phyloP scores from a whole-genome alignment of 305 asterid species.

The Rubia balearica region DNA sequence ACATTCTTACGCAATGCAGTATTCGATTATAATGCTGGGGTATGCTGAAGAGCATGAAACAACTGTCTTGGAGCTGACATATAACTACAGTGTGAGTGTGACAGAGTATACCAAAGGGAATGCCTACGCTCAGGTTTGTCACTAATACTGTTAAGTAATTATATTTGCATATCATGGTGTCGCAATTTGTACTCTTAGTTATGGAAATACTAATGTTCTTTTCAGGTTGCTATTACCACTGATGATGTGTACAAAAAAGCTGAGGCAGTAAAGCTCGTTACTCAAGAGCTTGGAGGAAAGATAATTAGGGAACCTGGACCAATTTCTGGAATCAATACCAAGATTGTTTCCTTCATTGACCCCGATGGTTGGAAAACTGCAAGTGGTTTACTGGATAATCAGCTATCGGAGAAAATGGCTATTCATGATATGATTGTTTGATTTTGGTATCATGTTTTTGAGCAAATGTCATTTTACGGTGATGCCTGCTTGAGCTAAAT shows the following conservation, averaged over 20 bases:
- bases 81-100: slow-evolving; percentile 71
- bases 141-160: neutral
- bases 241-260: slow-evolving; percentile 85
- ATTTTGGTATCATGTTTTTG: neutral
- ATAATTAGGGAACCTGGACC: slow-evolving; percentile 83
- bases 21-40: slow-evolving; percentile 85
- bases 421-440: neutral
- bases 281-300: slow-evolving; percentile 86
- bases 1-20: slow-evolving; percentile 37
- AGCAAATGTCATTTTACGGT: neutral
- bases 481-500: too few species aligned
- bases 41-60: slow-evolving; percentile 84
- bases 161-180: neutral
- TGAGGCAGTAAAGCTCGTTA: slow-evolving; percentile 65
- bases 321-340: slow-evolving; percentile 77
- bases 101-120: slow-evolving; percentile 89
- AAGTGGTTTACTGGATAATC: slow-evolving; percentile 24
- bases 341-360: slow-evolving; percentile 75
- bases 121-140: slow-evolving; percentile 90
- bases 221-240: slow-evolving; percentile 76
- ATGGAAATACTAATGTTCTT: neutral
- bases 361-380: slow-evolving; percentile 99
- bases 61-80: slow-evolving; percentile 76
- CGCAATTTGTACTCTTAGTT: slow-evolving; percentile 1
- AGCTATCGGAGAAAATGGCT: neutral